Percentiles rank a stretch among this genome's conserved stretches.
Conservation (phyloP, 306 rosid species). For the Rosa multiflora region DNA sequence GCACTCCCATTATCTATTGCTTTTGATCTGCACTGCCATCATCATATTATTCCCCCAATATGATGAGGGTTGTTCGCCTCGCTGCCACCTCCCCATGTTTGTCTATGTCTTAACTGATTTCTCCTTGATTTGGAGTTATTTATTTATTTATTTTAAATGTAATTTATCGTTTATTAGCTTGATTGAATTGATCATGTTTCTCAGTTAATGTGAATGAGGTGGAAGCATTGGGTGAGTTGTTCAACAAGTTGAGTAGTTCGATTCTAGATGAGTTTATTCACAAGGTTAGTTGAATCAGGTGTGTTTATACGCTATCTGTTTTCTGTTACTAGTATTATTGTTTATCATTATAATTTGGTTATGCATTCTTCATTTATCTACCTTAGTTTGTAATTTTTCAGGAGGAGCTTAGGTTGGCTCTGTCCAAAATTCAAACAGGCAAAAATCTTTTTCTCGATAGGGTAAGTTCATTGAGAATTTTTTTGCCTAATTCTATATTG, state of each 20-base stretch:
- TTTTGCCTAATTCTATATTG: neutral
- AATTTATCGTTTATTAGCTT: neutral
- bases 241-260: slow-evolving; percentile 62
- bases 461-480: slow-evolving; percentile 31
- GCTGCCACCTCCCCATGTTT: slow-evolving; percentile 56
- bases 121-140: neutral
- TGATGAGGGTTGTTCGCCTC: slow-evolving; percentile 31
- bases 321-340: too few species aligned
- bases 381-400: slow-evolving; percentile 32
- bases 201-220: slow-evolving; percentile 34
- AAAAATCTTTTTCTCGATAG: slow-evolving; percentile 72
- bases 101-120: neutral
- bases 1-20: too few species aligned
- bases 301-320: neutral
- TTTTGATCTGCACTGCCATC: too few species aligned
- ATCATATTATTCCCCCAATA: too few species aligned
- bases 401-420: slow-evolving; percentile 72
- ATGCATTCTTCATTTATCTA: neutral
- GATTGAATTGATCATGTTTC: neutral
- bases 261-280: slow-evolving; percentile 61
- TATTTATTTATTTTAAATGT: neutral
- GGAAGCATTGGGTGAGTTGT: slow-evolving; percentile 56
- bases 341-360: too few species aligned
- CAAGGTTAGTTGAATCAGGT: slow-evolving; percentile 41
- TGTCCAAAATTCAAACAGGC: slow-evolving; percentile 36